Evolutionary conservation across 768 basidiomycete species (phyloP), one percentile per base, ranked within the genome.

Genomic region (Russula olivacea): DNA sequence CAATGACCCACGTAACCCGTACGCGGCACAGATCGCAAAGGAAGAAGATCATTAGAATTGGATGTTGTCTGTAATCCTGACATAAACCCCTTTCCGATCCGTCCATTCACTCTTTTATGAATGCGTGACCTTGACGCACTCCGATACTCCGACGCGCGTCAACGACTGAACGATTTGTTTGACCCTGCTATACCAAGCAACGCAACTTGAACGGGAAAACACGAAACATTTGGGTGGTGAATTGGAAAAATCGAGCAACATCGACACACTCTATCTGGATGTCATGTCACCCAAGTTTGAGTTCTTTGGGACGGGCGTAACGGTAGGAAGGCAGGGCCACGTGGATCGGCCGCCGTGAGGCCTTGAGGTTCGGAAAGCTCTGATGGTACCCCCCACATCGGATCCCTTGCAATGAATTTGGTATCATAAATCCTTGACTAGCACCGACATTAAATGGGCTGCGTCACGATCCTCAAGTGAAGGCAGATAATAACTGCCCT

Each of bases 1-100:
- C 68, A 86, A 84, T 69, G 88, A 92, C 72, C 83, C 90, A 38
- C 84, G 84, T 72, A 93, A 93, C 80, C 91, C 90, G 41, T 89
- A 91, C 74, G 87, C 86, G 11, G 84, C 84, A 25, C 81, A 87
- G 71, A 83, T 91, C 61, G 88, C 91, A 58, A 84, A 82, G 72
- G 81, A 87, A 71, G 70, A 69, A n/a, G 78, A 78, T 54, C 77
- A 79, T 43, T 64, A 64, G 58, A 43, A 36, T 28, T 49, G n/a
- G 19, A 45, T 45, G 41, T n/a, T 28, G 32, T 54, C 17, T 55
- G 63, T 51, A 64, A 55, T 55, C 48, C 17, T 45, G 34, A 61
- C 62, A 63, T 65, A 64, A 45, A 28, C 28, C 21, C 28, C 43
- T 53, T 47, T 51, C 55, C 40, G 40, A n/a, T 32, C 15, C 48